Evolutionary conservation across 2,329 filamentous ascomycete genomes (phyloP).

Genomic region (Fusarium neocosmosporiellum): DNA sequence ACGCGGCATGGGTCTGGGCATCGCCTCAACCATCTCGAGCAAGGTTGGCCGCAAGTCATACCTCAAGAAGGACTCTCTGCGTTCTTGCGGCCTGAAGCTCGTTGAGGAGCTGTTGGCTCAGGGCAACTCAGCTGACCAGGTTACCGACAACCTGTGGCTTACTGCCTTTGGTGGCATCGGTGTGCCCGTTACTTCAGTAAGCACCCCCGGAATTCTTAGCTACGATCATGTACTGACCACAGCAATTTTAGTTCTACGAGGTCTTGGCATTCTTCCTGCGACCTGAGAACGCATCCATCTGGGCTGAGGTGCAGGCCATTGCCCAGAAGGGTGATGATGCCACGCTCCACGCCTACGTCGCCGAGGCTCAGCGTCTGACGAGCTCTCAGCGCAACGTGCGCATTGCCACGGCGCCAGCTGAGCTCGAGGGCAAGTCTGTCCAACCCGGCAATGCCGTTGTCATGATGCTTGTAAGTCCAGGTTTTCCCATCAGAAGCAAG

Average conservation of each 20-base stretch:
- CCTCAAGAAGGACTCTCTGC: slow-evolving; percentile 51
- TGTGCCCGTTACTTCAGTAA: slow-evolving; percentile 52
- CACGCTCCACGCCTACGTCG: slow-evolving; percentile 51
- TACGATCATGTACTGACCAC: background rate
- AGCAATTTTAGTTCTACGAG: slow-evolving; percentile 54
- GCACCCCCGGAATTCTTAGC: slow-evolving; percentile 7
- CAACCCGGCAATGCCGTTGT: slow-evolving; percentile 55
- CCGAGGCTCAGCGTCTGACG: slow-evolving; percentile 55
- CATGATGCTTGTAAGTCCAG: slow-evolving; percentile 52
- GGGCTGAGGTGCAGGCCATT: slow-evolving; percentile 55
- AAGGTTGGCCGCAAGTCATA: slow-evolving; percentile 44
- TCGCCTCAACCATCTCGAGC: slow-evolving; percentile 44
- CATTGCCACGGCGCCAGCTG: slow-evolving; percentile 46
- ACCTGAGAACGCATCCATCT: slow-evolving; percentile 53
- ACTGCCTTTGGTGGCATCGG: slow-evolving; percentile 55
- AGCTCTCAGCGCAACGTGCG: slow-evolving; percentile 54
- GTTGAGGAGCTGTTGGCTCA: slow-evolving; percentile 51
- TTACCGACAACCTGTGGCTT: slow-evolving; percentile 53
- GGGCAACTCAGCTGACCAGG: slow-evolving; percentile 47
- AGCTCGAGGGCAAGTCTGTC: slow-evolving; percentile 53
- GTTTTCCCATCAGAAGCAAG: fast-evolving
- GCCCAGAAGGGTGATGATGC: slow-evolving; percentile 50
- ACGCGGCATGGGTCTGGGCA: slow-evolving; percentile 47
- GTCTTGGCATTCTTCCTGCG: slow-evolving; percentile 56
- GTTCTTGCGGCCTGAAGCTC: slow-evolving; percentile 53